Percentiles rank a stretch among this genome's conserved stretches.
phyloP scores from a whole-genome alignment of 768 basidiomycete species.

The Suillus bovinus region DNA sequence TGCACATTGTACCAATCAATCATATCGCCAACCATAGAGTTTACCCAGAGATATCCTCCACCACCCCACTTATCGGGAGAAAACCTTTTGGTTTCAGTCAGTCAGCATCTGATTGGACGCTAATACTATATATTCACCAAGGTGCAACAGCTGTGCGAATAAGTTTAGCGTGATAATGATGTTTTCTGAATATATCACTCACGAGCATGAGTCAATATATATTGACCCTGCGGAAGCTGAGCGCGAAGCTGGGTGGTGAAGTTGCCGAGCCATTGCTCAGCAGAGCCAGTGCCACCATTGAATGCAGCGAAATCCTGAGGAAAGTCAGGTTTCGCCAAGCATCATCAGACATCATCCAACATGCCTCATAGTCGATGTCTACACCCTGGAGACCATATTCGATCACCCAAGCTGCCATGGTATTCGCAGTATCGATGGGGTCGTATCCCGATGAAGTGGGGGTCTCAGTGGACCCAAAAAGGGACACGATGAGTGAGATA shows the following conservation, averaged over 20 bases:
- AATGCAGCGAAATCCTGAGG: conserved; percentile 35
- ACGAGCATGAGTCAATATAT: conserved; percentile 39
- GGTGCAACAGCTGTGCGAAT: conserved; percentile 37
- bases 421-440: conserved; percentile 40
- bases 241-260: conserved; percentile 35
- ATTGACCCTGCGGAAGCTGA: conserved; percentile 32
- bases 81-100: conserved; percentile 26
- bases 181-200: conserved; percentile 11
- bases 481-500: conserved; percentile 58
- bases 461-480: conserved; percentile 45
- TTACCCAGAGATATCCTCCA: conserved; percentile 39
- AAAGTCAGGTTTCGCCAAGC: conserved; percentile 4
- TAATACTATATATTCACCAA: conserved; percentile 25
- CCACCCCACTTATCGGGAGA: conserved; percentile 32
- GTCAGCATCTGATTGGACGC: neutral
- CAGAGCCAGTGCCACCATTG: conserved; percentile 35
- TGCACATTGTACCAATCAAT: conserved; percentile 50
- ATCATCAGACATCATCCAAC: neutral
- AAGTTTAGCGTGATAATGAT: neutral
- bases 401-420: conserved; percentile 47
- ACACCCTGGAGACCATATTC: conserved; percentile 51
- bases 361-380: conserved; percentile 53
- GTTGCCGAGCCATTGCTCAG: conserved; percentile 36
- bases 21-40: conserved; percentile 37
- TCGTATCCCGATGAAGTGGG: conserved; percentile 45